Conservation (phyloP, 345 rosid genomes). For the Moricandia arvensis region DNA sequence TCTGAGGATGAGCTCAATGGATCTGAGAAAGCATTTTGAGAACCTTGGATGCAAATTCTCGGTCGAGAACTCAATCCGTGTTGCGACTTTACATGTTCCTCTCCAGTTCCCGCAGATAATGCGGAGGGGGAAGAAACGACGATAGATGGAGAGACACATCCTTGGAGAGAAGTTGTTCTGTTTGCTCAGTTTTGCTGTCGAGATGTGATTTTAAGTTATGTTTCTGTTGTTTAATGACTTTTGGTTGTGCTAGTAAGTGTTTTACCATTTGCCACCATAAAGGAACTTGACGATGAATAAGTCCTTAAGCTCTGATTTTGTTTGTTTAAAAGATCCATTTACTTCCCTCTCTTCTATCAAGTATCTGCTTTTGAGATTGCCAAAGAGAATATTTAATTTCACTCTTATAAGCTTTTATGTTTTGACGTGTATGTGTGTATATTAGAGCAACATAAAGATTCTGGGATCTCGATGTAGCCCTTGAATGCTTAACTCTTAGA, state of each 20-base stretch:
- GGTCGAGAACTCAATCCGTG: conserved; percentile 23
- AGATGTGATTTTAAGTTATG: background rate
- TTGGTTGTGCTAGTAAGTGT: background rate
- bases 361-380: background rate
- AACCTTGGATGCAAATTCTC: conserved; percentile 72
- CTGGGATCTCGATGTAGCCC: too few species aligned
- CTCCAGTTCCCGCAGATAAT: conserved; percentile 52
- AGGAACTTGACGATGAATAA: background rate
- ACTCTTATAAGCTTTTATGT: too few species aligned
- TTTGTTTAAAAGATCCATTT: too few species aligned
- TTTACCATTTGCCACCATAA: too few species aligned
- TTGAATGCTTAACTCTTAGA: too few species aligned
- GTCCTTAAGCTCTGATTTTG: background rate
- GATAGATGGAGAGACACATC: conserved; percentile 22
- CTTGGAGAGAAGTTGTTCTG: background rate
- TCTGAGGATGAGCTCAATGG: conserved; percentile 50
- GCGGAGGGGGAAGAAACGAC: conserved; percentile 33
- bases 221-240: background rate
- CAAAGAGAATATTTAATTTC: too few species aligned
- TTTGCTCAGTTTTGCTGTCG: background rate
- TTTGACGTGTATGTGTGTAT: too few species aligned
- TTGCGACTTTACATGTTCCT: conserved; percentile 63
- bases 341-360: background rate
- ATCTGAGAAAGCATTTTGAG: conserved; percentile 53
- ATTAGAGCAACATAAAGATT: too few species aligned